A percentile compares a stretch with the other conserved stretches of the same genome.
phyloP scores from a whole-genome alignment of 1,139 yeast species.

The Zygosaccharomyces pseudobailii region DNA sequence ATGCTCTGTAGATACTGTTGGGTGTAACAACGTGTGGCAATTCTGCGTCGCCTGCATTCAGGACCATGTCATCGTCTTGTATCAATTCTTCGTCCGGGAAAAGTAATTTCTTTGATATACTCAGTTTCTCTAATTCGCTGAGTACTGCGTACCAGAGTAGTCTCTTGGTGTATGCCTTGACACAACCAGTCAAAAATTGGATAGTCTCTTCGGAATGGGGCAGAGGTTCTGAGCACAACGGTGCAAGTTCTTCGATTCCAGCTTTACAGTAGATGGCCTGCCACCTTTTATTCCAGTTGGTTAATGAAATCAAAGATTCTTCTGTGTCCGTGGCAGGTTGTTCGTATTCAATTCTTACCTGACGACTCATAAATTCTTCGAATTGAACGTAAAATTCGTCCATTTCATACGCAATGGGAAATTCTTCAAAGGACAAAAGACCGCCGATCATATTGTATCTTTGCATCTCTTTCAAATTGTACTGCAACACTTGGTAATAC shows the following conservation, averaged over 20 bases:
- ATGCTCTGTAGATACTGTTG: constrained; percentile 20
- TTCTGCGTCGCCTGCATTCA: constrained; percentile 1
- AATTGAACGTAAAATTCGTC: constrained; percentile 25
- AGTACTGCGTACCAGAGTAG: constrained; percentile 23
- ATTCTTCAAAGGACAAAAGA: constrained; percentile 18
- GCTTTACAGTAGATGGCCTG: constrained; percentile 23
- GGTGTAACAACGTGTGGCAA: constrained; percentile 22
- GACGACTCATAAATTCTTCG: constrained; percentile 25
- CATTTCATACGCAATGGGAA: constrained; percentile 35
- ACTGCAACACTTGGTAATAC: constrained; percentile 25
- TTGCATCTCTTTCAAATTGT: constrained; percentile 19
- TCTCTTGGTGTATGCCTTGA: constrained; percentile 16
- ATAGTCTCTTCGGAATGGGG: constrained; percentile 14
- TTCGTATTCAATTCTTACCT: constrained; percentile 10
- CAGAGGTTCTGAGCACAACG: constrained; percentile 15
- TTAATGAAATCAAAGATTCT: constrained; percentile 14
- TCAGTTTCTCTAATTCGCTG: constrained; percentile 17
- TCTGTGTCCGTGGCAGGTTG: constrained; percentile 5
- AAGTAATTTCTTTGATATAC: constrained; percentile 12
- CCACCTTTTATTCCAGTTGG: constrained; percentile 32
- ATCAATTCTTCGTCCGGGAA: background rate
- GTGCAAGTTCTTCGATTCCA: constrained; percentile 19
- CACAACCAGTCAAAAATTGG: constrained; percentile 12
- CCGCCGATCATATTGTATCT: constrained; percentile 14
- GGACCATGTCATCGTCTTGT: constrained; percentile 8